These are phyloP conservation scores for Colletotrichum sp. DNA, from an alignment of 2,329 filamentous ascomycete species.

Conservation along the genomic window DNA sequence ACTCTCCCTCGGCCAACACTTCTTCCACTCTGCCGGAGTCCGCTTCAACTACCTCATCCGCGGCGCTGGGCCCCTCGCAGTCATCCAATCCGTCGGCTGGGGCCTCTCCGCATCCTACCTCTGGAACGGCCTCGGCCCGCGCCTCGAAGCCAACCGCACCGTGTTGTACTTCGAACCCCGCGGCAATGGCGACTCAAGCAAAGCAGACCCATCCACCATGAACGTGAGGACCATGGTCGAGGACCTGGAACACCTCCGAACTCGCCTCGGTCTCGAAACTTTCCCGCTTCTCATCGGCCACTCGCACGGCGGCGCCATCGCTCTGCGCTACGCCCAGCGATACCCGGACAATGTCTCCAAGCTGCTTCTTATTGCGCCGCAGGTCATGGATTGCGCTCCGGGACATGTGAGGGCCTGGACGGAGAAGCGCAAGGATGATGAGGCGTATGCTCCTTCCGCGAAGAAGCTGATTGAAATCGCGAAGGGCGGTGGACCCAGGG, in stretches of 20 bases:
- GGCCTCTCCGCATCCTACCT: not conserved
- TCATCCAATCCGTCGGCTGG: not conserved
- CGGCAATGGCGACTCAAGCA: not conserved
- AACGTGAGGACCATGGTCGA: not conserved
- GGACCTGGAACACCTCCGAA: not conserved
- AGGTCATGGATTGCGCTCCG: not conserved
- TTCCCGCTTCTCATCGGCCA: not conserved
- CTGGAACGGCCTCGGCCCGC: not conserved
- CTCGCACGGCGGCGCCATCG: not conserved
- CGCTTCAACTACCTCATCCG: not conserved
- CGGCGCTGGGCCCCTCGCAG: not conserved
- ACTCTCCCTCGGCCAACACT: not conserved
- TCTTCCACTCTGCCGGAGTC: accelerated
- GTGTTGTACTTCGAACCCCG: not conserved
- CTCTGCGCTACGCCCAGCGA: not conserved
- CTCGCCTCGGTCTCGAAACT: not conserved
- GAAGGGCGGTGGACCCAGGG: accelerated
- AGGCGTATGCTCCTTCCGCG: not conserved
- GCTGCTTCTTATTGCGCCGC: not conserved
- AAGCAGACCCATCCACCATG: not conserved
- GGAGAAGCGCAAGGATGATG: not conserved
- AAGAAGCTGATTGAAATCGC: not conserved
- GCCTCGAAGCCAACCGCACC: not conserved
- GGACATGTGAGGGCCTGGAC: not conserved
- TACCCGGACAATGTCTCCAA: not conserved